A percentile compares a stretch with the other conserved stretches of the same genome.
phyloP scores from a whole-genome alignment of 2,329 filamentous ascomycete species.

The Aureobasidium sp. region DNA sequence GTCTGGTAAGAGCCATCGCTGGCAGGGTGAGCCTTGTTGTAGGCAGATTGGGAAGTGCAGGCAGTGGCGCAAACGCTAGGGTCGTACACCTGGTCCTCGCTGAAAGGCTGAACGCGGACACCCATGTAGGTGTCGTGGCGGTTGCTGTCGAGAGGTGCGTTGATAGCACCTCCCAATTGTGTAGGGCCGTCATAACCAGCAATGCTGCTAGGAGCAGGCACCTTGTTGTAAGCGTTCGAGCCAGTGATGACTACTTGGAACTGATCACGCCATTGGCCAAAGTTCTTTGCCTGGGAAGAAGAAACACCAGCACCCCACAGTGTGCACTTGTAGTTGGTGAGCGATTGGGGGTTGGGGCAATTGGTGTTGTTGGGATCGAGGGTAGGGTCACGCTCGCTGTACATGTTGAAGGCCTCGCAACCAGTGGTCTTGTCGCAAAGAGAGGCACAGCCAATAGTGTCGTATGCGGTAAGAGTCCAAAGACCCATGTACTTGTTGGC shows the following conservation, averaged over 20 bases:
- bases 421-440: conserved; percentile 25
- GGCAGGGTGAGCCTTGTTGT: conserved; percentile 23
- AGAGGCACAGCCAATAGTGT: conserved; percentile 25
- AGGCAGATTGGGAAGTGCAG: conserved; percentile 21
- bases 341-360: conserved; percentile 31
- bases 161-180: conserved; percentile 30
- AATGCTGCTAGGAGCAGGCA: conserved; percentile 18
- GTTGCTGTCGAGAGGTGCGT: conserved; percentile 22
- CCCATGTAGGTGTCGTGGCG: conserved; percentile 21
- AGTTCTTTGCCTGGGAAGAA: conserved; percentile 27
- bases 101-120: conserved; percentile 15
- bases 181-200: conserved; percentile 22
- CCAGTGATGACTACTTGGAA: conserved; percentile 38
- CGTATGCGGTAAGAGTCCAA: conserved; percentile 26
- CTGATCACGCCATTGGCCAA: conserved; percentile 27
- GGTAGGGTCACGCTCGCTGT: conserved; percentile 31
- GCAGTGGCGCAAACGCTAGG: conserved; percentile 23
- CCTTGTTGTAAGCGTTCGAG: conserved; percentile 33
- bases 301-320: conserved; percentile 29
- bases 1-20: conserved; percentile 18
- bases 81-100: conserved; percentile 18
- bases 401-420: conserved; percentile 33
- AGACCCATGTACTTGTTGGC: conserved; percentile 27
- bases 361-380: conserved; percentile 25
- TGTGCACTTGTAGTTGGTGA: conserved; percentile 31